Evolutionary conservation across 1,284 basidiomycete species (phyloP).

Genomic region (Ceratobasidium sp.): DNA sequence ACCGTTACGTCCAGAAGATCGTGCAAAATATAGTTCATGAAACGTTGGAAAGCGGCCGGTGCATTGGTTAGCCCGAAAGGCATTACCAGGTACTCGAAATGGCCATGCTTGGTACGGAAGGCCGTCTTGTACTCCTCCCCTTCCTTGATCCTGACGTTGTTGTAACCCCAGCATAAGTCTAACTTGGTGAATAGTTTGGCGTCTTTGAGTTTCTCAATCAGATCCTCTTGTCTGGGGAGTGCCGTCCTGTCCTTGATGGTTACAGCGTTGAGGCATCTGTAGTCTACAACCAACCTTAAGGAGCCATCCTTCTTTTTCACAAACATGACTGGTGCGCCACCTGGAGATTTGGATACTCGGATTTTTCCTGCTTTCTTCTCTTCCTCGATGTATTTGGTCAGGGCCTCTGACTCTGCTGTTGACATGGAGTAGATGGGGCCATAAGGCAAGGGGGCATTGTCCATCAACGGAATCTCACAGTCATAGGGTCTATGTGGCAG

Average conservation of each 20-base stretch:
- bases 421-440: conserved; percentile 2
- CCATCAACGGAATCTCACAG: conserved; percentile 17
- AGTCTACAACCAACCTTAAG: conserved; percentile 8
- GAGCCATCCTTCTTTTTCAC: conserved; percentile 15
- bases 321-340: conserved; percentile 2
- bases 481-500: neutral
- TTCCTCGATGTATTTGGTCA: conserved; percentile 22
- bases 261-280: conserved; percentile 3
- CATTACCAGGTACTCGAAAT: conserved; percentile 39
- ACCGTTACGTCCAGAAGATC: neutral
- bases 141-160: conserved; percentile 23
- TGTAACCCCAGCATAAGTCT: conserved; percentile 37
- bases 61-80: conserved; percentile 35
- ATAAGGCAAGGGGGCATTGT: neutral
- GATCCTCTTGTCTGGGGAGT: conserved; percentile 8
- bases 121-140: conserved; percentile 41
- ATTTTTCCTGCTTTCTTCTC: conserved; percentile 24
- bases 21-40: conserved; percentile 24
- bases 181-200: conserved; percentile 38
- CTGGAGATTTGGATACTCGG: neutral
- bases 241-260: conserved; percentile 6
- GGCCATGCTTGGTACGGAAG: conserved; percentile 17
- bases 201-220: conserved; percentile 16
- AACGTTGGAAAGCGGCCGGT: conserved; percentile 23
- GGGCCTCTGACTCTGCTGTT: neutral